Conservation (phyloP, 2,329 filamentous ascomycete species). For the Hymenoscyphus occultus region DNA sequence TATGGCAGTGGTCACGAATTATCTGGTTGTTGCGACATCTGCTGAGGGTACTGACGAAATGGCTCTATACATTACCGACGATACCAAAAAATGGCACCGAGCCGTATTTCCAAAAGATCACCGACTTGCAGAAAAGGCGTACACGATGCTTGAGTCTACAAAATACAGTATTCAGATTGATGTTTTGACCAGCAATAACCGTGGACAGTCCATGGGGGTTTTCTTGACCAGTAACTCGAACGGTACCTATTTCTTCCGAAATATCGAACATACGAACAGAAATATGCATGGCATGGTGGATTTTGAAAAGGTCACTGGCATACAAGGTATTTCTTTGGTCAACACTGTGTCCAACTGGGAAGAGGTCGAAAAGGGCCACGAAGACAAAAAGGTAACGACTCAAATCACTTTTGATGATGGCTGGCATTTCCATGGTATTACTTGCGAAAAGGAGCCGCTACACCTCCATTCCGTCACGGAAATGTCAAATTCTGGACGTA, state of each 20-base stretch:
- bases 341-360: conserved; percentile 87
- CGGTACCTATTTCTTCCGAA: conserved; percentile 91
- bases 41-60: conserved; percentile 82
- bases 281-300: conserved; percentile 75
- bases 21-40: conserved; percentile 77
- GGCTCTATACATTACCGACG: conserved; percentile 83
- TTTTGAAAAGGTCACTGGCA: conserved; percentile 88
- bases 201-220: conserved; percentile 72
- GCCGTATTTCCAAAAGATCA: conserved; percentile 85
- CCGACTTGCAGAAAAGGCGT: conserved; percentile 77
- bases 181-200: conserved; percentile 71
- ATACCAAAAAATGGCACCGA: conserved; percentile 83
- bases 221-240: conserved; percentile 97
- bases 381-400: conserved; percentile 67
- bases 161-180: conserved; percentile 98
- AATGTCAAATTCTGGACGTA: conserved; percentile 73
- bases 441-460: conserved; percentile 60
- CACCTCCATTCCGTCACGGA: conserved; percentile 93
- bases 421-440: conserved; percentile 74
- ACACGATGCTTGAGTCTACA: conserved; percentile 92
- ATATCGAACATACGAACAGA: conserved; percentile 89
- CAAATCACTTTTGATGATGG: conserved; percentile 96
- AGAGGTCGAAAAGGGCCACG: conserved; percentile 58
- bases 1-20: conserved; percentile 81
- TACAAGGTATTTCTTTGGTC: conserved; percentile 88